Conservation (phyloP, 177 flowering plant species). For the Vitis hybrid region DNA sequence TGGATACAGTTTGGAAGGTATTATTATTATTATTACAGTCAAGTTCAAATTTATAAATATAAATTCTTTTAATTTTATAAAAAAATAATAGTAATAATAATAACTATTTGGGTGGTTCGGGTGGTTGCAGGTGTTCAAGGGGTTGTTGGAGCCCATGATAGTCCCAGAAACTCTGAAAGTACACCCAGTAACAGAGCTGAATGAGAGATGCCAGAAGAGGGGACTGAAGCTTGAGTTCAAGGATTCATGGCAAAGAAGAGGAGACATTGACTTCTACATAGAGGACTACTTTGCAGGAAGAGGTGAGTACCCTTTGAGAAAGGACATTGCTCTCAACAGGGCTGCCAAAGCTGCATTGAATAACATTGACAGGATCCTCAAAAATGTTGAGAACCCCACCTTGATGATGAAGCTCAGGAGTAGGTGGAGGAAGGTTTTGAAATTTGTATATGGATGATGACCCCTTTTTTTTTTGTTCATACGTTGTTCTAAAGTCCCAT, state of each 20-base stretch:
- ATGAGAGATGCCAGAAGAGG: slow-evolving; percentile 54
- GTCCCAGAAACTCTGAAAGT: slow-evolving; percentile 22
- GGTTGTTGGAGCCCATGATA: slow-evolving; percentile 52
- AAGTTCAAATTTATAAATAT: not conserved
- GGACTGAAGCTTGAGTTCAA: slow-evolving; percentile 22
- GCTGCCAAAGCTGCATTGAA: slow-evolving; percentile 32
- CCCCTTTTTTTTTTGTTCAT: no score
- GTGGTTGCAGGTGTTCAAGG: slow-evolving; percentile 38
- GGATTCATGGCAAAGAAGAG: slow-evolving; percentile 21
- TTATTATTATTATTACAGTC: not conserved
- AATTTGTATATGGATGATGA: no score
- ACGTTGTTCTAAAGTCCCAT: no score
- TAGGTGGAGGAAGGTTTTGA: no score
- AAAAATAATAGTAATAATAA: no score
- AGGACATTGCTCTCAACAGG: slow-evolving; percentile 25
- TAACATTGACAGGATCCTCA: slow-evolving; percentile 16
- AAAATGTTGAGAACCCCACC: not conserved
- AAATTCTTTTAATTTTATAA: not conserved
- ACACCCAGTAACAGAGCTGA: slow-evolving; percentile 48
- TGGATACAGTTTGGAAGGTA: slow-evolving; percentile 57
- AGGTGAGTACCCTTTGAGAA: slow-evolving; percentile 15
- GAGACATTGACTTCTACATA: slow-evolving; percentile 8
- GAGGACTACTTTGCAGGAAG: slow-evolving; percentile 19
- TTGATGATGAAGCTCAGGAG: no score
- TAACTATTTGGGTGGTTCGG: no score